These are phyloP conservation scores for Tolypocladium sp. DNA, from an alignment of 2,329 filamentous ascomycete genomes.

Conservation along the genomic window DNA sequence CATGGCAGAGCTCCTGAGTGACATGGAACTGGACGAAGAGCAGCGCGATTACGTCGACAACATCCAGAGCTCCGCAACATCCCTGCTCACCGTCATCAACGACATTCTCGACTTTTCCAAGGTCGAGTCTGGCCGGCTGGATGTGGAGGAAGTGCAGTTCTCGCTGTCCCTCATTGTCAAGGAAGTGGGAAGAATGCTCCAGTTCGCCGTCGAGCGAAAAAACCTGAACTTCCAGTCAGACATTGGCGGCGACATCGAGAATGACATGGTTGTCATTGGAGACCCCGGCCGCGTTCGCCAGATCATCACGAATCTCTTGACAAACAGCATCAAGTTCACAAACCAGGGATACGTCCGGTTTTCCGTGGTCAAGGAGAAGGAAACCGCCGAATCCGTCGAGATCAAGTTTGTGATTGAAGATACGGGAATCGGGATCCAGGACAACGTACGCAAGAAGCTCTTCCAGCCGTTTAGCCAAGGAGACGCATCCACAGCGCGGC, in stretches of 20 bases:
- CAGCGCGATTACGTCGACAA: slow-evolving; percentile 69
- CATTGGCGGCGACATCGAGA: slow-evolving; percentile 52
- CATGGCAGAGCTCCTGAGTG: slow-evolving; percentile 66
- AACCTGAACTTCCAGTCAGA: slow-evolving; percentile 63
- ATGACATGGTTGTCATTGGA: slow-evolving; percentile 71
- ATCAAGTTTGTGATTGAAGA: slow-evolving; percentile 68
- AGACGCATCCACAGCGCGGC: slow-evolving; percentile 67
- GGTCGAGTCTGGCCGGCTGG: slow-evolving; percentile 66
- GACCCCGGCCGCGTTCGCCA: slow-evolving; percentile 79
- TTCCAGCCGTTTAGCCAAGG: slow-evolving; percentile 80
- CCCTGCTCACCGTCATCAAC: slow-evolving; percentile 78
- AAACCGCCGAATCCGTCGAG: slow-evolving; percentile 55
- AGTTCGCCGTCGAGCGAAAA: slow-evolving; percentile 74
- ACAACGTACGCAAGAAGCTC: slow-evolving; percentile 61
- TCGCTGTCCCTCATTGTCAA: slow-evolving; percentile 63
- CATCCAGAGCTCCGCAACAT: slow-evolving; percentile 71
- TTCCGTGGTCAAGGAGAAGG: slow-evolving; percentile 51
- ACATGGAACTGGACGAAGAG: slow-evolving; percentile 59
- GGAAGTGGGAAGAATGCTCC: slow-evolving; percentile 80
- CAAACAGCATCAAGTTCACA: slow-evolving; percentile 70
- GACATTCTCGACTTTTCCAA: slow-evolving; percentile 89
- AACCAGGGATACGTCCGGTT: slow-evolving; percentile 60
- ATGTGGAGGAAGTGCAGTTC: slow-evolving; percentile 75
- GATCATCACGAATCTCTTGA: slow-evolving; percentile 71
- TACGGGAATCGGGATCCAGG: slow-evolving; percentile 73